Base-by-base conservation (phyloP, 257 asterid species). In the Euphrasia confusa region DNA sequence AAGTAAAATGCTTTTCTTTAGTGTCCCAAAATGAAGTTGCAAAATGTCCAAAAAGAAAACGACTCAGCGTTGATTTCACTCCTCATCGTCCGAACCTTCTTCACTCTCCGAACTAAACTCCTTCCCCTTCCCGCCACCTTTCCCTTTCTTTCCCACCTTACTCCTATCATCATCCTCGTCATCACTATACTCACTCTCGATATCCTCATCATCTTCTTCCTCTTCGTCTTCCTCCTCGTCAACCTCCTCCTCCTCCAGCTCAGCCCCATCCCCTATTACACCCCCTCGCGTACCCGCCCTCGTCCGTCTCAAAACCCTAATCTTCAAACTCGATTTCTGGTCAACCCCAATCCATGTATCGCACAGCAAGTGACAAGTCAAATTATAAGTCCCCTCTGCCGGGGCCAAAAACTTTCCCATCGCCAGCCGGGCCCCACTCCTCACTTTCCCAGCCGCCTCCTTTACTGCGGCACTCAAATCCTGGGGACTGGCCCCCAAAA, bases 291-390 rank as follows among this genome's bases (percentile, higher is more conserved):
- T 77, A 7, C 89, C 84, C 37, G 84, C 84, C 17, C 88, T 83
- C 33, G 82, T 88, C 76, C 90, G 69, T 69, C 70, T 89, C 79
- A 72, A 33, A 27, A 92, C 78, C 65, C 81, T 89, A 61, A 92
- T 61, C 72, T 83, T 84, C 60, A 92, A 64, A 37, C 48, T 75
- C 17, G 76, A 63, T 12, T 74, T 84, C 17, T 63, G 68, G 61
- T 89, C 97, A 3, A 92, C 83, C 9, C 95, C 96, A 42, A 92
- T 75, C 99, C 97, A 92, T 0, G 97, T 75, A 28, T 92, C 99
- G 4, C 95, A 81, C 68, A 89, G 39, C 77, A 89, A 49, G 39
- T 89, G 77, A 72, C 95, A 77, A 55, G 76, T 80, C 81, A 92
- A 70, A 77, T 80, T 83, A 66, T 84, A 89, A 66, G 30, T 84